These are phyloP conservation scores for Tetracladium setigerum DNA, from an alignment of 495 filamentous ascomycete genomes.

Conservation along the genomic window DNA sequence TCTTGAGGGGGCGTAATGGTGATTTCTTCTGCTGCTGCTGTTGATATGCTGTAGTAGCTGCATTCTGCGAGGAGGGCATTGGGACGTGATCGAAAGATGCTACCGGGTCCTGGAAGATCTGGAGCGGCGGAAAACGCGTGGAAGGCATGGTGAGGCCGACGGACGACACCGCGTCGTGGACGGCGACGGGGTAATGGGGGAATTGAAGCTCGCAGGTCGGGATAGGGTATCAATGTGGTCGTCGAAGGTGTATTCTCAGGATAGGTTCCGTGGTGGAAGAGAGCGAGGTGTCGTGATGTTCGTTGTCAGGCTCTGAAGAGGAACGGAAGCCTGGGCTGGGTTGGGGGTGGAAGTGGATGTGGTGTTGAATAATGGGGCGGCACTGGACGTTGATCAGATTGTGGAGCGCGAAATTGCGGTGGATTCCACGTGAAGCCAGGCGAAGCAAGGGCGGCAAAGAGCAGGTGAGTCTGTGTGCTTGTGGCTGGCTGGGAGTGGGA, in stretches of 20 bases:
- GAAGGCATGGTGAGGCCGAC: conserved; percentile 48
- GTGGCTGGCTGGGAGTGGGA: neutral
- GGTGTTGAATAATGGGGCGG: too few relatives aligned
- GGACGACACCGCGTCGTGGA: conserved; percentile 11
- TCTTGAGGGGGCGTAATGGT: conserved; percentile 41
- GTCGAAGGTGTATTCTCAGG: conserved; percentile 1
- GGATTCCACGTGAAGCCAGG: conserved; percentile 17
- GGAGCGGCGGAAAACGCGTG: conserved; percentile 54
- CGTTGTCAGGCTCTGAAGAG: conserved; percentile 7
- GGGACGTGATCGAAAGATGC: conserved; percentile 43
- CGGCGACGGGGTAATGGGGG: neutral
- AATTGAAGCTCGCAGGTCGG: conserved; percentile 7
- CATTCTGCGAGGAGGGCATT: conserved; percentile 29
- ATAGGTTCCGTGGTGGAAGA: too few relatives aligned
- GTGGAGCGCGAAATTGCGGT: conserved; percentile 22
- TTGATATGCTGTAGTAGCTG: conserved; percentile 22
- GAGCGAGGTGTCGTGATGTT: too few relatives aligned
- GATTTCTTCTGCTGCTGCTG: conserved; percentile 39
- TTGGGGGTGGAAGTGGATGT: too few relatives aligned
- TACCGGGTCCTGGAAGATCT: conserved; percentile 57
- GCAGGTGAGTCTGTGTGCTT: neutral
- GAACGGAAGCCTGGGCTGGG: conserved; percentile 15
- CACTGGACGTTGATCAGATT: conserved; percentile 19
- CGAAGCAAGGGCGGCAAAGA: conserved; percentile 10
- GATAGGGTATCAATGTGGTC: neutral